phyloP scores from a whole-genome alignment of 192 early-diverging fungal genomes.

The Rhizophagus prolifer region DNA sequence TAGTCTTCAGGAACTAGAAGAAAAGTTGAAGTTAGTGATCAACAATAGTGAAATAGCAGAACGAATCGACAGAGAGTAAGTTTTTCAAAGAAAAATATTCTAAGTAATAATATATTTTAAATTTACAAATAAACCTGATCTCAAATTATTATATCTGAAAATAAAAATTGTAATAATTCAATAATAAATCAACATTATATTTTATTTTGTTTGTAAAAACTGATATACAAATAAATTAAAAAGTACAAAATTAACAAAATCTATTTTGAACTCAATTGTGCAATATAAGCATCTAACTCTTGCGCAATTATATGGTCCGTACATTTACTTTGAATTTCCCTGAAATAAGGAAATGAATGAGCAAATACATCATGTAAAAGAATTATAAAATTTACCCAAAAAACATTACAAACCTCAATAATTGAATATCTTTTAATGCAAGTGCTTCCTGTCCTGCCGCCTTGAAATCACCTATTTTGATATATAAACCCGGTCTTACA shows the following conservation, averaged over 20 bases:
- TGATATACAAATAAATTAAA: background rate
- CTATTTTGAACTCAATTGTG: slow-evolving; percentile 32
- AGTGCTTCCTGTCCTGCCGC: slow-evolving; percentile 73
- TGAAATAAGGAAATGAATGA: background rate
- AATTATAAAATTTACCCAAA: background rate
- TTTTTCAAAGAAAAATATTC: no score
- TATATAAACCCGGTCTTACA: slow-evolving; percentile 59
- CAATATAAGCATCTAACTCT: slow-evolving; percentile 45
- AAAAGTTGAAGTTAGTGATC: background rate
- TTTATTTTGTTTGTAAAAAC: background rate
- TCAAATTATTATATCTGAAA: no score
- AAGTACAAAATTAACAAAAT: background rate
- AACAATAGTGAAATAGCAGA: background rate
- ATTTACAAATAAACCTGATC: no score
- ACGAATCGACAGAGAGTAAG: background rate
- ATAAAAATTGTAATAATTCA: no score
- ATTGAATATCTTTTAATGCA: slow-evolving; percentile 59
- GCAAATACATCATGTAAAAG: background rate
- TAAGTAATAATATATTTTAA: no score
- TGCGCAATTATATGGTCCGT: slow-evolving; percentile 47
- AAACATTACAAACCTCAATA: slow-evolving; percentile 47
- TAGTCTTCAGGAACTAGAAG: background rate
- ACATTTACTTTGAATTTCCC: slow-evolving; percentile 45
- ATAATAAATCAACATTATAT: no score
- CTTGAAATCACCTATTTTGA: slow-evolving; percentile 71